Evolutionary conservation across 805 yeast species (phyloP), one percentile per base, ranked within the genome.

Genomic region (Teunomyces lycoperdinae): DNA sequence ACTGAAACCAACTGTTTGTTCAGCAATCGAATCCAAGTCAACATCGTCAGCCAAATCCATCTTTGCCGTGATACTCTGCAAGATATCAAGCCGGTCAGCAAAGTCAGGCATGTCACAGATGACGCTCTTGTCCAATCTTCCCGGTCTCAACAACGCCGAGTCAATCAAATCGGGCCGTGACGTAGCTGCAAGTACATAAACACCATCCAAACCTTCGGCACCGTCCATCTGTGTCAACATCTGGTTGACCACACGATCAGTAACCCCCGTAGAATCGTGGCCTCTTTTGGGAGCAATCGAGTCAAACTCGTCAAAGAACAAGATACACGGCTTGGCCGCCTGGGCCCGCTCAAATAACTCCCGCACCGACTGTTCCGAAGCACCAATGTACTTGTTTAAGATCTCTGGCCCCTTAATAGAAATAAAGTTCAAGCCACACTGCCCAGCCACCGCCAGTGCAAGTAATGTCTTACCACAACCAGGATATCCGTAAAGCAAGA

Each of bases 161-260:
- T 94, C 99, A 54, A 94, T 91, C 56, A 94, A 76, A 60, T 94
- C 99, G 0, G 99, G 99, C 58, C 99, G 77, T 57, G 94, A 84
- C 0, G 98, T 94, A 1, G 98, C 99, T 0, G 98, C 98, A 24
- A 94, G 73, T 0, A 94, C 96, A 62, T 94, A 92, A 2, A 94
- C 98, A 3, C 98, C 97, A 58, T 91, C 97, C 27, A 91, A 73
- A 0, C 98, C 97, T 65, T 94, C 58, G 0, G 98, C 98, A 70
- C 99, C 99, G 66, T 94, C 99, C 96, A 94, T 91, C 63, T 94
- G 97, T 0, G 99, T 94, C 58, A 94, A 78, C 81, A 94, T 80
- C 63, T 94, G 99, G 67, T 94, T 94, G 24, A 94, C 99, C 35
- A 94, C 97, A 57, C 99, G 78, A 64, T 94, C 99, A 2, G 98